phyloP scores from a whole-genome alignment of 345 rosid genomes.

The Citrus medica region DNA sequence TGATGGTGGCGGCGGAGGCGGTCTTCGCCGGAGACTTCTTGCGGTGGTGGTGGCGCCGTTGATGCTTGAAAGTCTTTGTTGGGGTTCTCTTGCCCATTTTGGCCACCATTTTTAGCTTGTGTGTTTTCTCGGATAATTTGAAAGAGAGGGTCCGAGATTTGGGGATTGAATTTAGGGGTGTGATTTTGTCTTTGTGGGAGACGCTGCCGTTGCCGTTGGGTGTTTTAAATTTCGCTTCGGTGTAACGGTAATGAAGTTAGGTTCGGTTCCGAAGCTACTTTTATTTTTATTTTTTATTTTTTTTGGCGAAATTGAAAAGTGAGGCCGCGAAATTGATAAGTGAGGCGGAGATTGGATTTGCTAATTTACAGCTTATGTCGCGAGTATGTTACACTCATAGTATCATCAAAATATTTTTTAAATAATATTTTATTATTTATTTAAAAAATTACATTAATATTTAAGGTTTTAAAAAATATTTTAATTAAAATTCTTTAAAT shows the following conservation, averaged over 20 bases:
- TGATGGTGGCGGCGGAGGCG: constrained; percentile 35
- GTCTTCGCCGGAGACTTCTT: constrained; percentile 37
- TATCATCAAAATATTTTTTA: no score
- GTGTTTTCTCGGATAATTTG: background rate
- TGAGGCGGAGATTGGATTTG: background rate
- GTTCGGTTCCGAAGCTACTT: constrained; percentile 54
- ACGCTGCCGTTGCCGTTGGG: background rate
- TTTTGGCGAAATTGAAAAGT: background rate
- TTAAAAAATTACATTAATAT: no score
- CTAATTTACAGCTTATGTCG: no score
- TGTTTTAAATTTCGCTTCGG: constrained; percentile 59
- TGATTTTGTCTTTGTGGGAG: background rate
- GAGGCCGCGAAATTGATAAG: background rate
- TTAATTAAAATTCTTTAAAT: no score
- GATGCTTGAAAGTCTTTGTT: constrained; percentile 41
- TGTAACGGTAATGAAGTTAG: constrained; percentile 55
- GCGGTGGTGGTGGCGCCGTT: constrained; percentile 32
- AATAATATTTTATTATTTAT: no score
- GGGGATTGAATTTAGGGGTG: constrained; percentile 11
- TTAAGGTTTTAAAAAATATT: accelerated
- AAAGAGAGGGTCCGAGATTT: constrained; percentile 6
- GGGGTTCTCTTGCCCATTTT: constrained; percentile 39
- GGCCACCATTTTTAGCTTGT: constrained; percentile 53
- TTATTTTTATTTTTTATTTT: background rate
- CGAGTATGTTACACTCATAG: no score